Evolutionary conservation across 768 basidiomycete genomes (phyloP), one percentile per base, ranked within the genome.

Genomic region (Russula dissimulans): DNA sequence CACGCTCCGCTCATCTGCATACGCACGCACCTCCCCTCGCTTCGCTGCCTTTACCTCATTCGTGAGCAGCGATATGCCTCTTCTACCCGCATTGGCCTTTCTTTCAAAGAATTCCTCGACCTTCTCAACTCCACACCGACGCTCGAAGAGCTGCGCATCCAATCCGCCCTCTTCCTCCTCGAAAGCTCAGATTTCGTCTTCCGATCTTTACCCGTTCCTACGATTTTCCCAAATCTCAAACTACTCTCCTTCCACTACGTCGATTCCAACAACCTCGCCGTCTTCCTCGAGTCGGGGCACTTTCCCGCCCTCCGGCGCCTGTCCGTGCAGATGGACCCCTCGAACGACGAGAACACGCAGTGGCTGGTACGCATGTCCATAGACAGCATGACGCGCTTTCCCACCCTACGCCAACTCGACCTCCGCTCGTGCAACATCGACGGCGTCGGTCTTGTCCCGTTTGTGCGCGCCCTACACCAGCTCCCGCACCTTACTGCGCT

Each of bases 351-450:
- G 44, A 69, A 68, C 43, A 60, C 69, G 11, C 69, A 69, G 31
- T 71, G 71, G 71, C 67, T 72, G 15, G 61, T 59, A 34, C 67
- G 64, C 47, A 51, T 71, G 47, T 61, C 71, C 9, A 53, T 62
- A 22, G 56, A 52, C 42, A 63, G 65, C 10, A 57, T 61, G 1
- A 36, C 57, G 32, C 69, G 63, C 3, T 66, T 70, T 55, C 68
- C 67, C 14, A 49, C 60, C 15, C 62, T 72, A 6, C 68, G 67
- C 47, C 59, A 67, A 7, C 69, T 72, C 38, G 68, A 72, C 54
- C 67, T 72, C 3, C 68, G 70, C 22, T 63, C 68, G 12, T 71
- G 69, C 62, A 67, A 66, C 57, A 59, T 72, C 54, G 68, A 66
- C 36, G 71, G 71, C n/a, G 65, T 67, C 26, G 66, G 67, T 11